Percentiles rank a stretch among this genome's conserved stretches.
Evolutionary conservation across 768 basidiomycete genomes (phyloP).

Genomic region (Lactarius hengduanensis): DNA sequence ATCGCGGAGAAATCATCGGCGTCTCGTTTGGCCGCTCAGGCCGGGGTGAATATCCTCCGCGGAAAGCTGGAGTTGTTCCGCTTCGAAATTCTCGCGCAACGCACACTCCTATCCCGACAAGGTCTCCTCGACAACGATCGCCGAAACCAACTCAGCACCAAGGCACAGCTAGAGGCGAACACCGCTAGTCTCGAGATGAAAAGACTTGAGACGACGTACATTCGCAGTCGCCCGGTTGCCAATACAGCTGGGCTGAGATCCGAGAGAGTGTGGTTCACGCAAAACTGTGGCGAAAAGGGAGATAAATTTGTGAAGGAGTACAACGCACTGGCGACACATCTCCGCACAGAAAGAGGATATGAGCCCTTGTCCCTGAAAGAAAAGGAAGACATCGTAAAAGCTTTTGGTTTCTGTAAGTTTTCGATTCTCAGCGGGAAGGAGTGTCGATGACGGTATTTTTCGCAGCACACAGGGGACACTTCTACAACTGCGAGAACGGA

Average conservation of each 20-base stretch:
- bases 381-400: conserved; percentile 32
- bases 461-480: conserved; percentile 35
- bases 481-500: conserved; percentile 47
- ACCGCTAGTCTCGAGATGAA: neutral
- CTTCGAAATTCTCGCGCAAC: conserved; percentile 27
- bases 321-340: conserved; percentile 25
- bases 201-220: conserved; percentile 22
- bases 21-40: conserved; percentile 34
- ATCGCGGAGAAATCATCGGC: conserved; percentile 34
- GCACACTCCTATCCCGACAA: conserved; percentile 6
- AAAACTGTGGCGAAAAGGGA: conserved; percentile 31
- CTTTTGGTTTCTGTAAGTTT: conserved; percentile 33
- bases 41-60: conserved; percentile 29
- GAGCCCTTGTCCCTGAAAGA: conserved; percentile 32
- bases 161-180: neutral
- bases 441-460: neutral
- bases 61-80: conserved; percentile 34
- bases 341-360: conserved; percentile 29
- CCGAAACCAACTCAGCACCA: neutral
- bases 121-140: neutral
- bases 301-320: conserved; percentile 31
- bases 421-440: neutral
- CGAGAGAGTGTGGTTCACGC: conserved; percentile 34
- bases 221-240: conserved; percentile 30
- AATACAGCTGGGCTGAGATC: conserved; percentile 22